Evolutionary conservation across 2,329 filamentous ascomycete genomes (phyloP), one percentile per base, ranked within the genome.

Genomic region (Arachnomyces sp.): DNA sequence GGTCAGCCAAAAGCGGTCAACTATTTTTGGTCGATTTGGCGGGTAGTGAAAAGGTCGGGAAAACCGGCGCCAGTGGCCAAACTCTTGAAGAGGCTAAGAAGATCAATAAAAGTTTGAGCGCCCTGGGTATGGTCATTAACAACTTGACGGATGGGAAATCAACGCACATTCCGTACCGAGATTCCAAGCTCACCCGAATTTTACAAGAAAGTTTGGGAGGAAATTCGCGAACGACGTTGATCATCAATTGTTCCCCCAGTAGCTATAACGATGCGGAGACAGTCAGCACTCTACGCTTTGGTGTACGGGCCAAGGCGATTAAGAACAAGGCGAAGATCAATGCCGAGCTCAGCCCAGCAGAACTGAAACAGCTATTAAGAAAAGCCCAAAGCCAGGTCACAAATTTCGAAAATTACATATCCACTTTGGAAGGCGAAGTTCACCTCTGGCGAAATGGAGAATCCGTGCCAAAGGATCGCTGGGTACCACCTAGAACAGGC

Each of bases 301-400:
- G 92, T 71, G 93, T 92, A 67, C 77, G 92, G 61, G 92, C 92
- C 43, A 98, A 98, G 73, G 86, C 87, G 0, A 98, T 98, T 72
- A 95, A 96, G 82, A 96, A 96, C 73, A 96, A 96, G 75, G 92
- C 92, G 66, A 98, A 96, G 82, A 84, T 98, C 76, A 98, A 98
- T 61, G 89, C 90, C 34, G 92, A 98, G 65, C 78, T 98, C 55
- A 96, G 90, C 56, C 92, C 92, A 34, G 80, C 88, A 9, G 92
- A 98, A 66, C 80, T 98, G 72, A 98, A 96, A 68, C 75, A 81
- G 36, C 75, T 95, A 56, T 80, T 98, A 60, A 89, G 86, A 68
- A 95, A 95, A 66, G 87, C 88, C 11, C 89, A 95, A 65, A 80
- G 77, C 38, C 89, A 95, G 61, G 82, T 92, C 50, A 86, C 85